Conservation (phyloP, 1,139 yeast genomes). For the Pneumocystis jirovecii region DNA sequence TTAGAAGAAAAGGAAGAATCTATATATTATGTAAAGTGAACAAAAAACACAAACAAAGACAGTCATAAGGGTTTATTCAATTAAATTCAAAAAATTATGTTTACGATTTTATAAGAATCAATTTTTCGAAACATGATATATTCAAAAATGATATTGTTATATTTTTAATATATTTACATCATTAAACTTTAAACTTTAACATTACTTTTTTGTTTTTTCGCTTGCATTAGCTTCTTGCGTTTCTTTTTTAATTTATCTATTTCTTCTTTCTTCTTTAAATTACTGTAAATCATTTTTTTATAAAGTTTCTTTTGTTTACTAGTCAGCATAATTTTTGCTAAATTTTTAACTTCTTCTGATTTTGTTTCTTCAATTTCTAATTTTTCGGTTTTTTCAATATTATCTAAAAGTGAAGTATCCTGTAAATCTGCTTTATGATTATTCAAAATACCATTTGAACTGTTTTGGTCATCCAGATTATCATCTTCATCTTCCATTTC, state of each 20-base stretch:
- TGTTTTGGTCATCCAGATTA: conserved; percentile 38
- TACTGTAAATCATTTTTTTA: conserved; percentile 89
- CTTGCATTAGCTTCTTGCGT: not conserved
- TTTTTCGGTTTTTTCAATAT: conserved; percentile 23
- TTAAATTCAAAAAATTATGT: not conserved
- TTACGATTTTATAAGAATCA: not conserved
- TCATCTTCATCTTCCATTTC: conserved; percentile 37
- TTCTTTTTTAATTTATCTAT: conserved; percentile 39
- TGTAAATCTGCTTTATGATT: conserved; percentile 76
- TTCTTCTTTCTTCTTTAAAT: conserved; percentile 69
- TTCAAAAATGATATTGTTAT: not conserved
- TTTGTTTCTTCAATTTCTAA: conserved; percentile 9
- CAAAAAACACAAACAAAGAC: not conserved
- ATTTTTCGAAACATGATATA: not conserved
- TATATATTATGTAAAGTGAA: not conserved
- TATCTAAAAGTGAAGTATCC: conserved; percentile 28
- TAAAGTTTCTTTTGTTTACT: conserved; percentile 89
- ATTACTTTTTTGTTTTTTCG: not conserved
- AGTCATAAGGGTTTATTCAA: not conserved
- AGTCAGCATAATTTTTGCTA: conserved; percentile 92
- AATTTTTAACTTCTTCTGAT: conserved; percentile 57
- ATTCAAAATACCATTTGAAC: conserved; percentile 45
- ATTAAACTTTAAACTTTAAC: not conserved
- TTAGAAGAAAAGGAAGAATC: not conserved
- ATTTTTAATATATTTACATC: not conserved